A percentile compares a stretch with the other conserved stretches of the same genome.
These are phyloP conservation scores for Solanum piurae DNA, from an alignment of 257 asterid species.

Conservation along the genomic window DNA sequence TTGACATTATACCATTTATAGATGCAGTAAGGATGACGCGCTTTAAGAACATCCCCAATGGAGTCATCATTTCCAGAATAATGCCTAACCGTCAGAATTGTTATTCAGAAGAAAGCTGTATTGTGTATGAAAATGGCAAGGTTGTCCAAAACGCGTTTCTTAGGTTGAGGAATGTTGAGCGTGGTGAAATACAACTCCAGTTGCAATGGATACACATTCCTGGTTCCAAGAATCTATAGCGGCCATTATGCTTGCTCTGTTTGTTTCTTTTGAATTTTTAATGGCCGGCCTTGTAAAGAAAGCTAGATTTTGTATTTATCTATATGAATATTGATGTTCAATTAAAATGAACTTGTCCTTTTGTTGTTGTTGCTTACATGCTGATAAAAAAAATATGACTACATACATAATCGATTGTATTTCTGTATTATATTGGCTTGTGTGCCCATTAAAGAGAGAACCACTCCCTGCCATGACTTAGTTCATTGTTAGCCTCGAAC, in stretches of 20 bases:
- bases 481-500: not conserved
- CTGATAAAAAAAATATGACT: not conserved
- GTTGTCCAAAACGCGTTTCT: slow-evolving; percentile 42
- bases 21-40: slow-evolving; percentile 26
- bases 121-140: slow-evolving; percentile 36
- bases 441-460: not conserved
- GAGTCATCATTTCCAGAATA: slow-evolving; percentile 32
- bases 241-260: not conserved
- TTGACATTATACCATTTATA: slow-evolving; percentile 29
- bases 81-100: slow-evolving; percentile 47
- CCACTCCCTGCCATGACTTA: not conserved
- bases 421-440: not conserved
- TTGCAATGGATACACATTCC: slow-evolving; percentile 67
- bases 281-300: not conserved
- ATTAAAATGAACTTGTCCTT: not conserved
- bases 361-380: not conserved
- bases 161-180: slow-evolving; percentile 56
- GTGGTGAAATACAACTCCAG: slow-evolving; percentile 57
- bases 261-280: not conserved
- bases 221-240: slow-evolving; percentile 25
- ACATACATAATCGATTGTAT: not conserved
- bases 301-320: not conserved
- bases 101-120: slow-evolving; percentile 47
- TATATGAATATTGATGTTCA: not conserved
- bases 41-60: slow-evolving; percentile 24